A percentile compares a stretch with the other conserved stretches of the same genome.
phyloP scores from a whole-genome alignment of 129 eudicot genomes.

The Pseudognaphalium luteoalbum region DNA sequence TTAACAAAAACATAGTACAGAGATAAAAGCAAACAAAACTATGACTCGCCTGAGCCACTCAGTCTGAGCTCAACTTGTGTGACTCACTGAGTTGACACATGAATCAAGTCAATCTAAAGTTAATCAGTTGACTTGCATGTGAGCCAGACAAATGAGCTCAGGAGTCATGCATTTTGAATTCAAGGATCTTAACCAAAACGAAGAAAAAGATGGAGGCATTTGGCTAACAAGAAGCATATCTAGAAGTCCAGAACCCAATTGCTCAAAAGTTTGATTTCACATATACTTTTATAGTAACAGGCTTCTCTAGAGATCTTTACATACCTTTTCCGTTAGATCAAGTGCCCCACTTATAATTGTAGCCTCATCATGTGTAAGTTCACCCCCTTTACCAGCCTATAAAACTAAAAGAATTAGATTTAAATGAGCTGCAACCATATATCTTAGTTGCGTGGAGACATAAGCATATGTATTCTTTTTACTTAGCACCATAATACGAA shows the following conservation, averaged over 20 bases:
- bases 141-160: constrained; percentile 4
- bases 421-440: constrained; percentile 6
- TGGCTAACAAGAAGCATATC: constrained; percentile 8
- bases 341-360: constrained; percentile 97
- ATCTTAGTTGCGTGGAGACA: neutral
- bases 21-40: constrained; percentile 16
- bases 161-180: neutral
- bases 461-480: neutral
- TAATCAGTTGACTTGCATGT: neutral
- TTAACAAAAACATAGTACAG: constrained; percentile 15
- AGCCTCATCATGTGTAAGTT: constrained; percentile 90
- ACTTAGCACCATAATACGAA: constrained; percentile 5
- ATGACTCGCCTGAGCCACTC: neutral
- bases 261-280: neutral
- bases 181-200: constrained; percentile 11
- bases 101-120: neutral
- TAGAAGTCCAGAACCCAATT: constrained; percentile 18
- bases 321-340: constrained; percentile 92
- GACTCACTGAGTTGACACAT: neutral
- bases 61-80: constrained; percentile 6
- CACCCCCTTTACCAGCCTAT: constrained; percentile 99
- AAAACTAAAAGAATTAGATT: constrained; percentile 3
- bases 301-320: constrained; percentile 8
- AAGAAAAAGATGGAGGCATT: neutral
- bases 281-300: neutral